phyloP scores from a whole-genome alignment of 139 green algal species.

The Closterium sp. region DNA sequence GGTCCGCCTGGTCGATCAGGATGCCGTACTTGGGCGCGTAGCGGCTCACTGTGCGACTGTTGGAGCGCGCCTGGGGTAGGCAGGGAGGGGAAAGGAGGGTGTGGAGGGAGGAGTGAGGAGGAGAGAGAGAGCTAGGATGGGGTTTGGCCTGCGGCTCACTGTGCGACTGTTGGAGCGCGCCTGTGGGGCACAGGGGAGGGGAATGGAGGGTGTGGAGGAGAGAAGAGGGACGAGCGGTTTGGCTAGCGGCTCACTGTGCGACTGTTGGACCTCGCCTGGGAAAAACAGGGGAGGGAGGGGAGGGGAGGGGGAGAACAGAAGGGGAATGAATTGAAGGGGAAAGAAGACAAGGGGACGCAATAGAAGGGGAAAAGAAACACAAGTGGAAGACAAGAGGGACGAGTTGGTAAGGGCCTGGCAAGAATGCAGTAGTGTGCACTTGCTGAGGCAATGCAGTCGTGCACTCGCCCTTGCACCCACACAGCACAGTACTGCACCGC shows the following conservation, averaged over 20 bases:
- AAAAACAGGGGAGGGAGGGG: no score
- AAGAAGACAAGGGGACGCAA: not conserved
- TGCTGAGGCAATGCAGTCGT: no score
- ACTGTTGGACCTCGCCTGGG: no score
- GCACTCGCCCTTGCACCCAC: no score
- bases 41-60: not conserved
- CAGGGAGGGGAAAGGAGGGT: not conserved
- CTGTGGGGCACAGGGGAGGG: not conserved
- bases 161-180: slow-evolving; percentile 5
- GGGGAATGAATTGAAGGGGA: not conserved
- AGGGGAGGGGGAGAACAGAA: no score
- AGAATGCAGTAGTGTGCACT: no score
- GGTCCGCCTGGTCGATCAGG: slow-evolving; percentile 24
- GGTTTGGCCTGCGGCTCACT: not conserved
- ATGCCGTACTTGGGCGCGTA: slow-evolving; percentile 28
- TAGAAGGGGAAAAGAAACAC: no score
- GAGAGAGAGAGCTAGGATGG: not conserved
- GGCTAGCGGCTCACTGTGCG: no score
- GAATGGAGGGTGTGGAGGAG: not conserved
- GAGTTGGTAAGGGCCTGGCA: no score
- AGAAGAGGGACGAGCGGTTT: no score
- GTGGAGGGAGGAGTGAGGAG: not conserved
- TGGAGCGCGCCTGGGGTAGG: not conserved
- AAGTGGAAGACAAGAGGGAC: no score
- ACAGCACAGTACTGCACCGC: no score